Evolutionary conservation across 805 yeast genomes (phyloP), one percentile per base, ranked within the genome.

Genomic region (Yamadazyma akitaensis): DNA sequence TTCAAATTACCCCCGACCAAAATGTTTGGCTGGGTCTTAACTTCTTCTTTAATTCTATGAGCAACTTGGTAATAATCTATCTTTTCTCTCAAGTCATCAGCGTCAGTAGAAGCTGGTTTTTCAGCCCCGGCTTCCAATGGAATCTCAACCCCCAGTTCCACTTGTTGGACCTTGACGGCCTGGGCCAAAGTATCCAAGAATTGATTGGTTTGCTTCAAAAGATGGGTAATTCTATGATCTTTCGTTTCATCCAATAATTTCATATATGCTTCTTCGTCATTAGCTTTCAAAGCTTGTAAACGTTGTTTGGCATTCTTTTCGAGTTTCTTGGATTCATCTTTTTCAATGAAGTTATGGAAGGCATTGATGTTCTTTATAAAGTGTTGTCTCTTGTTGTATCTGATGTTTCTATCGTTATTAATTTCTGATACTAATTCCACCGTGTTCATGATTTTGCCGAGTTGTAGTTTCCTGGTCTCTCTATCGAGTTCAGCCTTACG

Each of bases 291-390:
- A 25, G 94, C 94, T 59, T 84, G 90, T 66, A 87, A 77, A 79
- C 96, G 85, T 62, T 85, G 91, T 60, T 84, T 86, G n/a, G 95
- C 95, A 25, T 83, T 86, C 61, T 80, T 81, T 64, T 87, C 94
- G 51, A 84, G 66, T 63, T 84, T 78, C 68, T 79, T 85, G 51
- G 81, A 79, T 64, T 86, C 94, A 47, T 87, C 96, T 61, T 79
- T 82, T 61, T 85, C 94, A 21, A 81, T 75, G 47, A 68, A 67
- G 48, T 67, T 70, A 55, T 84, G 89, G 67, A 70, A 77, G 53
- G 68, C 71, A 48, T 57, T 65, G 32, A 79, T 65, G 19, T 67
- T 63, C 54, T 69, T 73, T 5, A 56, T 57, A 36, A 72, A 53
- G 25, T 45, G 53, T 17, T 57, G 57, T 41, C 64, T 60, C 49